Conservation (phyloP, 176 grass and related monocot genomes). For the Oropetium thomaeum region DNA sequence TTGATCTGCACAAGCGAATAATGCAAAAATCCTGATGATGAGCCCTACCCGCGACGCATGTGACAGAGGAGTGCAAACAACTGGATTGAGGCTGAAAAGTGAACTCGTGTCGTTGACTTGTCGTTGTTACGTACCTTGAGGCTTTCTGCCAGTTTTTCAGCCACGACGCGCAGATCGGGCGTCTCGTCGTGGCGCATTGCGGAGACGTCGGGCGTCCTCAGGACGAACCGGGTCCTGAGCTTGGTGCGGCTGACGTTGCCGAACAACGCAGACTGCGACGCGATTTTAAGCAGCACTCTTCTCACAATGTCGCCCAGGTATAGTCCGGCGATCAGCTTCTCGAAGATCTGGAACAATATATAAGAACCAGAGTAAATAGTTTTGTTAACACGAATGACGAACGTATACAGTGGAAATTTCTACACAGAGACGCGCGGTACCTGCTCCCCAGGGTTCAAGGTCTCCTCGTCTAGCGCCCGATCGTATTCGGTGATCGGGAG, state of each 20-base stretch:
- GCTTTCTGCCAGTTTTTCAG: conserved; percentile 39
- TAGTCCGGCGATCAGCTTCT: conserved; percentile 84
- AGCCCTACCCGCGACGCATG: rapidly evolving
- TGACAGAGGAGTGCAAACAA: neutral
- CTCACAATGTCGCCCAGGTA: conserved; percentile 87
- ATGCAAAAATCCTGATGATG: too few relatives aligned
- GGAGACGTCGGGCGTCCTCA: conserved; percentile 59
- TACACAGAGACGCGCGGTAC: conserved; percentile 4
- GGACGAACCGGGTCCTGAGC: conserved; percentile 56
- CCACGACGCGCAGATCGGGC: conserved; percentile 48
- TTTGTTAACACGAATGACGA: neutral
- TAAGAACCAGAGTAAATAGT: neutral
- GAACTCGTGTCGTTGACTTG: too few relatives aligned
- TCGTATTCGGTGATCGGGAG: conserved; percentile 78
- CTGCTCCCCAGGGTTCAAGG: conserved; percentile 74
- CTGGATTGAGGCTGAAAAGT: neutral
- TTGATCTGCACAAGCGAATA: conserved; percentile 24
- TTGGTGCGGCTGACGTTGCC: conserved; percentile 44
- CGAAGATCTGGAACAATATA: conserved; percentile 47
- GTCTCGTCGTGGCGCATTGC: conserved; percentile 59
- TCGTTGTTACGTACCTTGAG: too few relatives aligned
- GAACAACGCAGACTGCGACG: conserved; percentile 41
- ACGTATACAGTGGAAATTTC: neutral
- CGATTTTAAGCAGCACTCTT: conserved; percentile 76
- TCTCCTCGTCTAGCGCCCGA: conserved; percentile 57